Evolutionary conservation across 2,329 filamentous ascomycete species (phyloP), one percentile per base, ranked within the genome.

Genomic region (Pseudogymnoascus sp.): DNA sequence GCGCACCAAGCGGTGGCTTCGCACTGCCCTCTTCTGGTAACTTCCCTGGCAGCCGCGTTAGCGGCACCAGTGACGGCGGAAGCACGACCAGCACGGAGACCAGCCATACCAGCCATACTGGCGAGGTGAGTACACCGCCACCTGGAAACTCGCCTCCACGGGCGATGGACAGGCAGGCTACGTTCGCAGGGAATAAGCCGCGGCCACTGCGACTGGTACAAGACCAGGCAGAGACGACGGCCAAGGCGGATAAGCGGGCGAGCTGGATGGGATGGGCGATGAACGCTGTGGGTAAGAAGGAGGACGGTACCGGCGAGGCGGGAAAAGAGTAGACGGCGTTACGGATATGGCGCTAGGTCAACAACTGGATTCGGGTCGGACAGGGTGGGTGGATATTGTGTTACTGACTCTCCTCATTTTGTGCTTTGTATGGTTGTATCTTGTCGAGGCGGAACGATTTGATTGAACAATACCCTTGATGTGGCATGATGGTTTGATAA

Each of bases 161-260:
- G 10, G 73, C 74, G 57, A 39, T 40, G 36, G 71, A 86, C 71
- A 83, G 84, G 74, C 78, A 79, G 65, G 84, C 81, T 39, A 85
- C 82, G 1, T 84, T 84, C 63, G 83, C 83, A 3, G 85, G 85
- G 51, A 88, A 87, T 71, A 95, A 95, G 76, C 86, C 96, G 64
- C 84, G 93, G 37, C 93, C 93, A 5, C 79, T 99, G 68, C 83
- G 93, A 14, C 81, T 99, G 31, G 92, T 97, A 57, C 90, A 95
- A 76, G 91, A 96, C 77, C 88, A 88, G 68, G 74, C 77, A 21
- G 83, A 84, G 61, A 73, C 72, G 2, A 77, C 75, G 62, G 77
- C 77, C 63, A 75, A 78, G 62, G 74, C 72, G 34, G 82, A 81
- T 70, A 88, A 87, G 77, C 78, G 86, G 59, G 78, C 80, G 18